Evolutionary conservation across 805 yeast species (phyloP), one percentile per base, ranked within the genome.

Genomic region (Limtongia smithiae): DNA sequence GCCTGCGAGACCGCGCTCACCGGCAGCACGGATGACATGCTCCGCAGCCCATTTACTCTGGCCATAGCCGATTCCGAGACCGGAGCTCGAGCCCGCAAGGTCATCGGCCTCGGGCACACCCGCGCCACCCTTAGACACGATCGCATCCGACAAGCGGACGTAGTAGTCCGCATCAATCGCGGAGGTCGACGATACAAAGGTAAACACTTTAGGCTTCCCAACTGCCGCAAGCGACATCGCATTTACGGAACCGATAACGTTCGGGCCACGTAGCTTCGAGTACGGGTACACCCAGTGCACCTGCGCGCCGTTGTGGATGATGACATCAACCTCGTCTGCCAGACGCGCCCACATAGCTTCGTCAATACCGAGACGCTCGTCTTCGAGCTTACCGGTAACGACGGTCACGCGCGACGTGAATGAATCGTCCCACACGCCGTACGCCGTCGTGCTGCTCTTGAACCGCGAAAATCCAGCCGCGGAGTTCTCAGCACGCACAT

Each of bases 241-340:
- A 62, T 90, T 85, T 51, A 91, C 69, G 0, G 97, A 85, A 37
- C 95, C 81, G 50, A 90, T 71, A 28, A 94, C 98, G 64, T 93
- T 93, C 30, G 97, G 93, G 58, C 87, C 96, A 61, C 97, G 80
- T 62, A 93, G 73, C 58, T 85, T 86, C 41, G 83, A 71, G 69
- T 93, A 93, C 24, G 98, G 97, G 67, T 85, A 93, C 1, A 90
- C 96, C 99, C 99, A 93, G 68, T 93, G 98, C 33, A 93, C 99
- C 54, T 90, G 74, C 15, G 99, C 99, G 72, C 97, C 98, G 61
- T 93, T 93, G 68, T 93, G 99, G 54, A 93, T 79, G 44, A 93
- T 81, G 3, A 83, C 82, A 67, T 94, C 98, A 50, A 91, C 73
- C 1, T 72, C 69, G 14, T 77, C 67, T 8, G 80, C 70, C 51